Percentiles rank a stretch among this genome's conserved stretches.
These are phyloP conservation scores for Boehmeria nivea DNA, from an alignment of 306 rosid genomes.

Conservation along the genomic window DNA sequence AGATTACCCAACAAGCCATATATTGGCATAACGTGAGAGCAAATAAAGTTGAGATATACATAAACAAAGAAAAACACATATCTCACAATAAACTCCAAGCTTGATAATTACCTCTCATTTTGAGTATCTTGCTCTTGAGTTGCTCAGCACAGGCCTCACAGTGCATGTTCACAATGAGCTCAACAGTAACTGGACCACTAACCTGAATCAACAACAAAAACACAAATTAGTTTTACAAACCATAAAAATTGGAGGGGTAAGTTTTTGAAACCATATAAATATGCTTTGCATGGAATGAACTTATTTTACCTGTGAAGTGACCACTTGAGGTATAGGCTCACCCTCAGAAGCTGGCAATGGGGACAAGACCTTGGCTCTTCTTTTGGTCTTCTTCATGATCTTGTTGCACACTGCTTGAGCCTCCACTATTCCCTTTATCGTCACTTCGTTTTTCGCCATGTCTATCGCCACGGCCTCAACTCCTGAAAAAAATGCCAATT, in stretches of 20 bases:
- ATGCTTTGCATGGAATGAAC: not conserved
- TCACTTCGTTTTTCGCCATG: conserved; percentile 71
- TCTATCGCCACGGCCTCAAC: conserved; percentile 64
- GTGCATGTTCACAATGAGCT: conserved; percentile 88
- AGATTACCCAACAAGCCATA: no score
- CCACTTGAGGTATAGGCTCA: conserved; percentile 76
- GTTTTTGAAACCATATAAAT: not conserved
- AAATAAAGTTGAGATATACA: no score
- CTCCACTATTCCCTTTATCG: conserved; percentile 76
- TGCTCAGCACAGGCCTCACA: conserved; percentile 95
- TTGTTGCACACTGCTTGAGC: conserved; percentile 62
- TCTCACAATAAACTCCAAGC: no score
- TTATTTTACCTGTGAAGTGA: conserved; percentile 64
- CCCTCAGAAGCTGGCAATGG: conserved; percentile 74
- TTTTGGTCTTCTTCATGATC: conserved; percentile 59
- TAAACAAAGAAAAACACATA: no score
- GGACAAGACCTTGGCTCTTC: conserved; percentile 58
- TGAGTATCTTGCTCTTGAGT: conserved; percentile 78
- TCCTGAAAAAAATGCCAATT: conserved; percentile 34
- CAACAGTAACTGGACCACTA: conserved; percentile 61
- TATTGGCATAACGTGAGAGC: no score
- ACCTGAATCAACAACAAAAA: conserved; percentile 40
- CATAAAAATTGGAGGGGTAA: not conserved
- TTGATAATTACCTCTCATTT: conserved; percentile 94
- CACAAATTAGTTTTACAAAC: not conserved